Evolutionary conservation across 176 grass and related monocot species (phyloP).

Genomic region (Themeda triandra): DNA sequence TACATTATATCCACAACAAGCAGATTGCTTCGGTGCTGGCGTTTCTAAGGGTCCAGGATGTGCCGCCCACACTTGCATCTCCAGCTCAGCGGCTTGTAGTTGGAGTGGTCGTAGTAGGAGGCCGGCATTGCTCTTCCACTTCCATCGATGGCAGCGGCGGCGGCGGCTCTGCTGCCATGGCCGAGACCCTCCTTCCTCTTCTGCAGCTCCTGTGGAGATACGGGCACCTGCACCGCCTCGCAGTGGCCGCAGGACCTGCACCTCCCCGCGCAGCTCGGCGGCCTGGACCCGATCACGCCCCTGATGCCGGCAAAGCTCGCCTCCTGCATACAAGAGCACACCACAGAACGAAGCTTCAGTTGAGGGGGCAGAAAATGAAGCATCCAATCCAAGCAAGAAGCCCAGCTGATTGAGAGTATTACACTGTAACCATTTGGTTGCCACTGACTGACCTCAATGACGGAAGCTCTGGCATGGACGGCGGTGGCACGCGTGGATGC

Average conservation of each 20-base stretch:
- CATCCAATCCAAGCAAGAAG: neutral
- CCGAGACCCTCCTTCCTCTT: constrained; percentile 17
- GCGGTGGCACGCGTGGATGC: neutral
- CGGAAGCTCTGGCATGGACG: neutral
- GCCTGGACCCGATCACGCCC: constrained; percentile 52
- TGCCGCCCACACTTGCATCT: constrained; percentile 61
- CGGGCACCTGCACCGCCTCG: constrained; percentile 62
- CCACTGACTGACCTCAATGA: constrained; percentile 33
- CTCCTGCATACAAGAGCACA: neutral
- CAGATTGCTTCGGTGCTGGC: neutral
- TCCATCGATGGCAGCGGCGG: neutral
- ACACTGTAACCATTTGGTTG: neutral
- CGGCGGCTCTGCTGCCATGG: constrained; percentile 25
- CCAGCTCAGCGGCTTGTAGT: constrained; percentile 75
- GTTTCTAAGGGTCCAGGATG: constrained; percentile 38
- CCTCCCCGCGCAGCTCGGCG: constrained; percentile 57
- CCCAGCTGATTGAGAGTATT: too few relatives aligned
- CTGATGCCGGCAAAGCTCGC: constrained; percentile 18
- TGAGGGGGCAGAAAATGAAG: neutral
- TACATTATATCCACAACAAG: constrained; percentile 24
- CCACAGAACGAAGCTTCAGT: neutral
- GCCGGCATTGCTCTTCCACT: constrained; percentile 18
- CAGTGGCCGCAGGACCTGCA: constrained; percentile 59
- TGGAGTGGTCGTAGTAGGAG: constrained; percentile 60
- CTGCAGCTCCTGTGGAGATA: constrained; percentile 18